Evolutionary conservation across 1,139 yeast species (phyloP).

Genomic region (Saccharomyces hybrid): DNA sequence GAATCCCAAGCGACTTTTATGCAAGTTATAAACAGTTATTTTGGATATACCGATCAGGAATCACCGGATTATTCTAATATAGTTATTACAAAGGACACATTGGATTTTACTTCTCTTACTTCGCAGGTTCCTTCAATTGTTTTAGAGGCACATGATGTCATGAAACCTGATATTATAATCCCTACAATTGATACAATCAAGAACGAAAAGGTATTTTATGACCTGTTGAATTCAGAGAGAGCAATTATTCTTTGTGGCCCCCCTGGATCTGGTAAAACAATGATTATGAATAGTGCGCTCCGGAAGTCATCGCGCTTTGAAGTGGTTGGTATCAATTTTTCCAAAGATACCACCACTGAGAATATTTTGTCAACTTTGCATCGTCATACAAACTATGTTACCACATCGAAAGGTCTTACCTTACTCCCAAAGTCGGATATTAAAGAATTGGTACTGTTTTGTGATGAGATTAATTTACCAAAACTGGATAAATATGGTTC

Average conservation of each 20-base stretch:
- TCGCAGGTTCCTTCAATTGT: conserved; percentile 40
- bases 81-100: conserved; percentile 42
- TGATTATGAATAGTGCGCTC: conserved; percentile 72
- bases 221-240: conserved; percentile 49
- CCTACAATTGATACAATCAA: conserved; percentile 75
- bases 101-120: conserved; percentile 45
- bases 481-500: conserved; percentile 64
- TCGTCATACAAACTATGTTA: conserved; percentile 60
- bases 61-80: conserved; percentile 33
- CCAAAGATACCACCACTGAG: conserved; percentile 68
- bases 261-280: conserved; percentile 96
- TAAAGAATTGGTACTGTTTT: conserved; percentile 74
- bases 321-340: conserved; percentile 67
- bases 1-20: not conserved
- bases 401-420: conserved; percentile 43
- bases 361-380: conserved; percentile 60
- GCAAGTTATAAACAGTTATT: not conserved
- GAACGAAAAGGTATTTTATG: conserved; percentile 55
- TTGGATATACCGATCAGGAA: not conserved
- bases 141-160: conserved; percentile 58
- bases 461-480: conserved; percentile 90
- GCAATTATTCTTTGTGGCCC: conserved; percentile 86
- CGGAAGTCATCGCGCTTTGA: conserved; percentile 52
- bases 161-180: conserved; percentile 57
- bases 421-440: conserved; percentile 58